Evolutionary conservation across 2,329 filamentous ascomycete species (phyloP).

Genomic region (Cercospora canescens): DNA sequence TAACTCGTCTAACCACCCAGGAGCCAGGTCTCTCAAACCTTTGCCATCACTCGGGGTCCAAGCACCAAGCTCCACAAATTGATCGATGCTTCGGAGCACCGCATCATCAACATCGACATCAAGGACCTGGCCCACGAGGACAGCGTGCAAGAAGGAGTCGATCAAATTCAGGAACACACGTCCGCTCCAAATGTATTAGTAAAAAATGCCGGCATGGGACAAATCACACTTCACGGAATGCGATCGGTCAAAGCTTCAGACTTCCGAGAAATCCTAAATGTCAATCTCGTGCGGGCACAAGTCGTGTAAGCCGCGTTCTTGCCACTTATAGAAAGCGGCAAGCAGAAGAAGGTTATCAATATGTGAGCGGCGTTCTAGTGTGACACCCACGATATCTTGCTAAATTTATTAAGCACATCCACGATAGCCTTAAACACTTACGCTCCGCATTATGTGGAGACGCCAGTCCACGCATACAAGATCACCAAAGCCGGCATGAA

Average conservation of each 20-base stretch:
- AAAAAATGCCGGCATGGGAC: conserved; percentile 16
- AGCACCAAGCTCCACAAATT: conserved; percentile 4
- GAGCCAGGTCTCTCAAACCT: conserved; percentile 37
- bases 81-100: conserved; percentile 4
- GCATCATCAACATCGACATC: conserved; percentile 11
- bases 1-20: conserved; percentile 34
- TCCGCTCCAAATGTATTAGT: conserved; percentile 15
- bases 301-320: conserved; percentile 43
- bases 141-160: conserved; percentile 9
- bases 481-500: conserved; percentile 52
- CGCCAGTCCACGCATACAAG: conserved; percentile 42
- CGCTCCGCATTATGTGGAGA: conserved; percentile 23
- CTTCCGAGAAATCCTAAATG: conserved; percentile 13
- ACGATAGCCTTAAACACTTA: conserved; percentile 45
- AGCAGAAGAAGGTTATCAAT: conserved; percentile 47
- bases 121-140: conserved; percentile 8
- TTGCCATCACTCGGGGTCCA: conserved; percentile 12
- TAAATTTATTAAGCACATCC: conserved; percentile 36
- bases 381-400: background rate
- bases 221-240: background rate
- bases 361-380: conserved; percentile 31
- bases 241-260: conserved; percentile 2
- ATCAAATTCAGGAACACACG: background rate
- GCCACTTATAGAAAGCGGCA: conserved; percentile 39
- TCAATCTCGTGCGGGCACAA: conserved; percentile 45